A percentile compares a stretch with the other conserved stretches of the same genome.
phyloP scores from a whole-genome alignment of 495 filamentous ascomycete genomes.

The Annulohypoxylon nitens region DNA sequence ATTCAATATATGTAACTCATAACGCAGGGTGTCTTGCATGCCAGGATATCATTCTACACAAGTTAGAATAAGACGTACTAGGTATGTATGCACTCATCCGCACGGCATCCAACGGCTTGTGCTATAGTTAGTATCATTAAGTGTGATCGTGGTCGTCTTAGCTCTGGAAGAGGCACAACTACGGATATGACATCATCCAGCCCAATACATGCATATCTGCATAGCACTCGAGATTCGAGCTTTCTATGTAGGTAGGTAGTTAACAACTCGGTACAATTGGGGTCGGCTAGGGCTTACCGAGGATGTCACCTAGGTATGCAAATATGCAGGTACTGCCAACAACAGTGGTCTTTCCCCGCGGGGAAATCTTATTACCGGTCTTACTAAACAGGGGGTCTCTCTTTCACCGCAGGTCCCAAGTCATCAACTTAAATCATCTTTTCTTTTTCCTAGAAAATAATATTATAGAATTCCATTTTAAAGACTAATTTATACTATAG shows the following conservation, averaged over 20 bases:
- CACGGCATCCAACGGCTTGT: not conserved
- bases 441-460: not conserved
- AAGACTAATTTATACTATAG: conserved; percentile 4
- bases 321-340: not conserved
- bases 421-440: not conserved
- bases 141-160: not conserved
- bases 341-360: conserved; percentile 32
- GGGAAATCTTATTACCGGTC: conserved; percentile 41
- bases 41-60: not conserved
- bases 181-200: not conserved
- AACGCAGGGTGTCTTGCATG: not conserved
- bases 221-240: not conserved
- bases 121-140: not conserved
- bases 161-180: not conserved
- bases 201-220: conserved; percentile 1
- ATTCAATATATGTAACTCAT: not conserved
- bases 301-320: conserved; percentile 29
- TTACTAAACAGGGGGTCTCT: conserved; percentile 18
- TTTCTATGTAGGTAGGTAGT: not conserved
- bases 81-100: not conserved
- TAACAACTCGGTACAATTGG: conserved; percentile 31
- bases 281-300: conserved; percentile 34
- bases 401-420: not conserved
- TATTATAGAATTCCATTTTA: conserved; percentile 11
- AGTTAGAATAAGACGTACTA: not conserved